Conservation (phyloP, 108 stramenopile genomes). For the Nannochloropsis oceanica region DNA sequence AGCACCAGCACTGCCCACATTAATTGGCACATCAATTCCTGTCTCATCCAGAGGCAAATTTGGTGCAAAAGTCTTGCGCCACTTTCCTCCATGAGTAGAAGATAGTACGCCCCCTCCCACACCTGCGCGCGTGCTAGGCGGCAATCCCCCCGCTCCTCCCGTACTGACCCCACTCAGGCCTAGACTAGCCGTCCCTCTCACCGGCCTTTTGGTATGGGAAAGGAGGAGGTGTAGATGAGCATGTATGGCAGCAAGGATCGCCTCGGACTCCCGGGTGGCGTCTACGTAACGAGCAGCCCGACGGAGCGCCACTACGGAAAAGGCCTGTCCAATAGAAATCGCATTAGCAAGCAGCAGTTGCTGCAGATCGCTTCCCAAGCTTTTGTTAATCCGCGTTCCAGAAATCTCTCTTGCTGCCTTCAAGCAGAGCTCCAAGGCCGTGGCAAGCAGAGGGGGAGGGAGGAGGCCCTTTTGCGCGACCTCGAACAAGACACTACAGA, state of each 20-base stretch:
- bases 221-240: neutral
- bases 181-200: neutral
- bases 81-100: neutral
- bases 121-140: neutral
- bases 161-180: neutral
- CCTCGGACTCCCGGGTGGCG: neutral
- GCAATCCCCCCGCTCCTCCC: neutral
- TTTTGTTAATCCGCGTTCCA: neutral
- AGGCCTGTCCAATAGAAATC: neutral
- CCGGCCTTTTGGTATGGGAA: neutral
- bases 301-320: neutral
- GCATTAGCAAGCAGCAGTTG: neutral
- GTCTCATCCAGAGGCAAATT: neutral
- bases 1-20: neutral
- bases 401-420: neutral
- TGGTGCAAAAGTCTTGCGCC: neutral
- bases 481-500: neutral
- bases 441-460: neutral
- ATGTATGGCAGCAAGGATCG: neutral
- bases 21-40: neutral
- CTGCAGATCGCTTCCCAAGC: neutral
- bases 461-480: neutral
- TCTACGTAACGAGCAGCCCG: neutral
- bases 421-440: neutral
- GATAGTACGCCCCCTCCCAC: neutral